Percentiles rank a stretch among this genome's conserved stretches.
Conservation (phyloP, 768 basidiomycete species). For the Hypholoma sublateritium region DNA sequence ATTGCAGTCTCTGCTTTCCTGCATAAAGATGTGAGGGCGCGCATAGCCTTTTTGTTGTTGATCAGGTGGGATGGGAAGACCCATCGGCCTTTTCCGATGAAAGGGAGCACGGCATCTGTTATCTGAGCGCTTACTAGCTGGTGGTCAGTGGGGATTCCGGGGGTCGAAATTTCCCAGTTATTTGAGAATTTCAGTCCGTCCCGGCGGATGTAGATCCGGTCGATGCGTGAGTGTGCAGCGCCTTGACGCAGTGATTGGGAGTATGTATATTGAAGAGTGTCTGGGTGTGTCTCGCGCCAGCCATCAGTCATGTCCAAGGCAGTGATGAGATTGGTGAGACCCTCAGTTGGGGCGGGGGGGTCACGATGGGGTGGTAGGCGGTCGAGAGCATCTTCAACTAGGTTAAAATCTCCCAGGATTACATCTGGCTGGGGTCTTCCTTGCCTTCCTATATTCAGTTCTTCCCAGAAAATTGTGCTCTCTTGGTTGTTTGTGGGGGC, state of each 20-base stretch:
- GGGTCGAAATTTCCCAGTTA: slow-evolving; percentile 22
- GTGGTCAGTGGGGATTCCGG: slow-evolving; percentile 31
- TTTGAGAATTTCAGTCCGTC: slow-evolving; percentile 5
- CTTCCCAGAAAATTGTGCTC: slow-evolving; percentile 9
- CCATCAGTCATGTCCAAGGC: slow-evolving; percentile 25
- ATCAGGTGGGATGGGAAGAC: slow-evolving; percentile 14
- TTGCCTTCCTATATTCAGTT: too few relatives aligned
- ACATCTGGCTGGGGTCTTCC: slow-evolving; percentile 24
- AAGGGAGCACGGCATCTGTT: slow-evolving; percentile 18
- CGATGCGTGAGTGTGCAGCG: slow-evolving; percentile 27
- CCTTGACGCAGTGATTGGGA: slow-evolving; percentile 7
- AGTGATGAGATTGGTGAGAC: slow-evolving; percentile 20
- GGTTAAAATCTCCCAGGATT: slow-evolving; percentile 42
- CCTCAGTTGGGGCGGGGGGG: not conserved
- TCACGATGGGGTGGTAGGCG: slow-evolving; percentile 27
- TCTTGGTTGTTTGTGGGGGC: slow-evolving; percentile 27
- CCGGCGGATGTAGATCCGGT: slow-evolving; percentile 42
- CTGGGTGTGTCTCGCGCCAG: slow-evolving; percentile 27
- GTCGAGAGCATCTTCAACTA: slow-evolving; percentile 38
- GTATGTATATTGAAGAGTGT: slow-evolving; percentile 25
- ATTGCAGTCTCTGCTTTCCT: not conserved
- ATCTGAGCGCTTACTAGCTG: slow-evolving; percentile 24
- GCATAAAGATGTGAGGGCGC: not conserved
- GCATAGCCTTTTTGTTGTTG: slow-evolving; percentile 12
- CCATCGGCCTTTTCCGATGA: slow-evolving; percentile 33